Base-by-base conservation (phyloP, 75 land plant genomes). In the Larix kaempferi region DNA sequence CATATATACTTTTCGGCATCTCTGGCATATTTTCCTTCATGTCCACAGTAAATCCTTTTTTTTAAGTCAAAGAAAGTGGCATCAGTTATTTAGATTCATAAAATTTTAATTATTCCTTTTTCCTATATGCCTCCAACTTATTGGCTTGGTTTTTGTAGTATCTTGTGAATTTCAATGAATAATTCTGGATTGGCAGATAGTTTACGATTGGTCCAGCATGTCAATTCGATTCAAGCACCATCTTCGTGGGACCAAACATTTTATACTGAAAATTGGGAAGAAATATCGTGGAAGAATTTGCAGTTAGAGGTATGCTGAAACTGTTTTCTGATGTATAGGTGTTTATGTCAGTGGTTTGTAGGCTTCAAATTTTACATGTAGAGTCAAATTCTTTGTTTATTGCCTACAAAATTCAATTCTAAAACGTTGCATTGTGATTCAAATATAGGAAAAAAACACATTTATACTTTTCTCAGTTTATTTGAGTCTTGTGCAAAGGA, bases 201-300 rank as follows among this genome's bases (percentile, higher is more conserved):
- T 84, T 73, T 95, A 73, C 84, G 92, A 62, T 75, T 95, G 72
- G 37, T 95, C 13, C 94, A 95, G 77, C 89, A 91, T 65, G 96
- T 91, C 74, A 84, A 80, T 57, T 63, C 81, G 10, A 83, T 95
- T 62, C 88, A 84, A 81, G 78, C 63, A 73, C 93, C 96, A 57
- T 29, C 19, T 55, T 74, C 85, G 41, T 89, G 90, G 91, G 71
- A 66, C 21, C 75, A 80, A 69, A 73, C 63, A 6, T 75, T 81
- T 44, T 67, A 84, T 35, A 74, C 80, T 49, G 71, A 87, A 78
- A 75, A 35, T 8, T 89, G 87, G 89, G 63, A 80, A 64, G 81
- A 89, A 19, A 78, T 83, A 14, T 78, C 86, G 21, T 89, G 93
- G 93, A 79, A 85, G 41, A 69, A 63, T 69, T 84, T 85, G 59